phyloP scores from a whole-genome alignment of 148 eudicot species.

The Hydrangea macrophylla region DNA sequence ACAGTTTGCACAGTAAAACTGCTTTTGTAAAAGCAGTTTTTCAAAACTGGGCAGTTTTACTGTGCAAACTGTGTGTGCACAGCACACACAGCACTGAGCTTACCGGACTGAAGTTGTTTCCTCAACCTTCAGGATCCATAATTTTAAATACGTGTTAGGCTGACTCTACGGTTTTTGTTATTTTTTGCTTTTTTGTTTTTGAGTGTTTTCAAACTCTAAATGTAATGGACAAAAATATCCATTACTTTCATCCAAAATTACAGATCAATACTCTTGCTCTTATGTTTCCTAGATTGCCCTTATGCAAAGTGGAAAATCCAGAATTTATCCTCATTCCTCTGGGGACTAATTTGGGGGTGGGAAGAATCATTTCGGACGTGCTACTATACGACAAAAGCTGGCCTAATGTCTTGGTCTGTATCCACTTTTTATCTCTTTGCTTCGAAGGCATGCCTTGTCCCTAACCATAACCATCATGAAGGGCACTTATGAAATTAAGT shows the following conservation, averaged over 20 bases:
- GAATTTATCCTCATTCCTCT: background rate
- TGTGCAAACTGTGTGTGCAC: too few relatives aligned
- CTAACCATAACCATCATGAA: constrained; percentile 1
- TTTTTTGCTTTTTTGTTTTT: background rate
- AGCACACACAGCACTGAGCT: too few relatives aligned
- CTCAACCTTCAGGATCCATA: too few relatives aligned
- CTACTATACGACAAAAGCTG: constrained; percentile 19
- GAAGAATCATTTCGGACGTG: constrained; percentile 15
- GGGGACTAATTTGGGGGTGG: background rate
- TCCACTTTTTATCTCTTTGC: constrained; percentile 10
- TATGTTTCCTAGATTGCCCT: background rate
- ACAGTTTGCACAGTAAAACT: too few relatives aligned
- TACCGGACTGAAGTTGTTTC: too few relatives aligned
- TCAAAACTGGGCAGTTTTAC: too few relatives aligned
- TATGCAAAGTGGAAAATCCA: background rate
- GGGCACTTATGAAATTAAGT: background rate
- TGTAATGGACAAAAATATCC: background rate
- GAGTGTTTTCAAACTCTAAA: background rate
- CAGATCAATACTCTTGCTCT: background rate
- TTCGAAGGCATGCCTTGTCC: constrained; percentile 4
- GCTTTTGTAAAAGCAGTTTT: too few relatives aligned
- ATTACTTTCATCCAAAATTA: background rate
- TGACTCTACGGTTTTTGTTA: background rate
- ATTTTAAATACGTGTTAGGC: background rate
- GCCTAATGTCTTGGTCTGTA: constrained; percentile 3